Percentiles rank a stretch among this genome's conserved stretches.
These are phyloP conservation scores for Pythium monospermum DNA, from an alignment of 352 stramenopile species.

Conservation along the genomic window DNA sequence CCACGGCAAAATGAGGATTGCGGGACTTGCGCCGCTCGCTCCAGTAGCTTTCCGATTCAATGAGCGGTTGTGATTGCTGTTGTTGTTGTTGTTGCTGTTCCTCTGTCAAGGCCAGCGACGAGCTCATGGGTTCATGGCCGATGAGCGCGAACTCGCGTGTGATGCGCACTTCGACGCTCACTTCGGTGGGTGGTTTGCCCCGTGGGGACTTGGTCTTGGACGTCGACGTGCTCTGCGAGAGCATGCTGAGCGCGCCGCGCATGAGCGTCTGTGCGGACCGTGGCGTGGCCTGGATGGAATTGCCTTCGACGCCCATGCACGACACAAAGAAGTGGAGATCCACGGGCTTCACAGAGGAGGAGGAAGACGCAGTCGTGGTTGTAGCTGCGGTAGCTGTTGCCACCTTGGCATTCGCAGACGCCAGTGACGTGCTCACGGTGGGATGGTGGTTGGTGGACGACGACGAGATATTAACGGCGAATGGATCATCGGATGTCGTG, in stretches of 20 bases:
- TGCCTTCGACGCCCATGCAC: conserved; percentile 56
- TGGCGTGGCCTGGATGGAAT: conserved; percentile 33
- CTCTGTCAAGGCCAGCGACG: too few species aligned
- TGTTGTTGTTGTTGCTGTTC: too few species aligned
- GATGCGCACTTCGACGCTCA: conserved; percentile 66
- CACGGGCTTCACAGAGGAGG: conserved; percentile 2
- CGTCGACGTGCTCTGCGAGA: conserved; percentile 35
- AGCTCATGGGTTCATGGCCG: conserved; percentile 10
- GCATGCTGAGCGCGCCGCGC: conserved; percentile 67
- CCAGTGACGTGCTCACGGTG: neutral
- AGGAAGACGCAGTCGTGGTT: neutral
- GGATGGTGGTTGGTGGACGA: neutral
- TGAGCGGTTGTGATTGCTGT: conserved; percentile 2
- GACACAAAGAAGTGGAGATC: conserved; percentile 70
- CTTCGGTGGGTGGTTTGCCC: conserved; percentile 47
- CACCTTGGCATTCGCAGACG: neutral
- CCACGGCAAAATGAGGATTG: conserved; percentile 63
- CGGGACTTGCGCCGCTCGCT: conserved; percentile 61
- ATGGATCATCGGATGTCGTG: conserved; percentile 10
- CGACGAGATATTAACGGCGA: conserved; percentile 6
- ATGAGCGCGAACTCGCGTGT: conserved; percentile 40
- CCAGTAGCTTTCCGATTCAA: conserved; percentile 62
- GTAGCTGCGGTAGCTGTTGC: neutral
- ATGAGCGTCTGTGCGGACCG: conserved; percentile 70
- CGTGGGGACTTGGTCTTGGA: conserved; percentile 40